phyloP scores from a whole-genome alignment of 148 eudicot genomes.

The Drosera capensis region DNA sequence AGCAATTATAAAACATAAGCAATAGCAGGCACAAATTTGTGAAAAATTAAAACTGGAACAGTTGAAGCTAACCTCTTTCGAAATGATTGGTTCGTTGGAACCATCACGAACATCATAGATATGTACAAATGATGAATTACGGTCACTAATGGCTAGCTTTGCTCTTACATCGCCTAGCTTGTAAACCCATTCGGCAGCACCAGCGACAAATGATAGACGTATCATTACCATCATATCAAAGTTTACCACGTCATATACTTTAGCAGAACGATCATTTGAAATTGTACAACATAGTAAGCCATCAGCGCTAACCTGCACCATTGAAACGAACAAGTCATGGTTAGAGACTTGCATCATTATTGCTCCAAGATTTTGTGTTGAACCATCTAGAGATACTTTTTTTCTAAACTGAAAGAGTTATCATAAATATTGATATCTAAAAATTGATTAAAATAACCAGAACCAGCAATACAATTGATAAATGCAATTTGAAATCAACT shows the following conservation, averaged over 20 bases:
- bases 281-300: slow-evolving; percentile 95
- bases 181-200: slow-evolving; percentile 90
- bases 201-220: slow-evolving; percentile 63
- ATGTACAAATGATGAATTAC: slow-evolving; percentile 67
- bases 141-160: slow-evolving; percentile 86
- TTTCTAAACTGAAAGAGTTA: no score
- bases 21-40: background rate
- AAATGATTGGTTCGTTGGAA: slow-evolving; percentile 63
- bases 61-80: slow-evolving; percentile 50
- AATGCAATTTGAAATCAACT: no score
- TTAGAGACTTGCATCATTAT: slow-evolving; percentile 34
- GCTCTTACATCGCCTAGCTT: slow-evolving; percentile 84
- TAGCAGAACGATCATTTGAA: slow-evolving; percentile 70
- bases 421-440: no score
- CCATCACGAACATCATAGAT: slow-evolving; percentile 85
- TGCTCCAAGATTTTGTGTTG: background rate
- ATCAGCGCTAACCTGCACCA: slow-evolving; percentile 82
- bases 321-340: slow-evolving; percentile 36
- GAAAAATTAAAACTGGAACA: background rate
- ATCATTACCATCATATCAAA: slow-evolving; percentile 99
- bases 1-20: background rate
- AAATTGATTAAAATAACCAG: no score
- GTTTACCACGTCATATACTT: slow-evolving; percentile 92
- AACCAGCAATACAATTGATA: no score
- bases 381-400: no score